Evolutionary conservation across 176 grass and related monocot genomes (phyloP).

Genomic region (Pontederia paniculata): DNA sequence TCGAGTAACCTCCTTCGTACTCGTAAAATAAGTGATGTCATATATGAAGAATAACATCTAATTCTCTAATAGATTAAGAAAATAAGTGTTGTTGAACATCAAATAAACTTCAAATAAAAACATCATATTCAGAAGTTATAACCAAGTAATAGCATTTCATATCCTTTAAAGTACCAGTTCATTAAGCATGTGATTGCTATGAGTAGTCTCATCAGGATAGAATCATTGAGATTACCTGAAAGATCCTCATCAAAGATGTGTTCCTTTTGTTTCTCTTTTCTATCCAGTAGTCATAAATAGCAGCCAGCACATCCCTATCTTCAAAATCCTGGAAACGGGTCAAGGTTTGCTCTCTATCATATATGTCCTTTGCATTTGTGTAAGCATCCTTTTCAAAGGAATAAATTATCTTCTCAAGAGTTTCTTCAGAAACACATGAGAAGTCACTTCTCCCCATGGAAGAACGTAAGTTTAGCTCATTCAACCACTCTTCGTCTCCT

Average conservation of each 20-base stretch:
- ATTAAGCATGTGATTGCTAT: neutral
- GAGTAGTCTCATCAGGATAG: neutral
- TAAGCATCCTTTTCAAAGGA: slow-evolving; percentile 74
- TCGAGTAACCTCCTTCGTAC: no score
- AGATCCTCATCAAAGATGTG: slow-evolving; percentile 49
- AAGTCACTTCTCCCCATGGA: slow-evolving; percentile 13
- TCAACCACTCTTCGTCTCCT: slow-evolving; percentile 66
- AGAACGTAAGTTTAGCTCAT: slow-evolving; percentile 23
- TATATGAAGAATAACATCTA: no score
- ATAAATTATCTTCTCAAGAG: slow-evolving; percentile 76
- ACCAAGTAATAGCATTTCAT: no score
- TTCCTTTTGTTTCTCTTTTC: slow-evolving; percentile 43
- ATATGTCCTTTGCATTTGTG: slow-evolving; percentile 28
- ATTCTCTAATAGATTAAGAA: no score
- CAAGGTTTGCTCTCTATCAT: slow-evolving; percentile 34
- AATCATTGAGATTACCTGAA: slow-evolving; percentile 53
- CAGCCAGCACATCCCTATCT: slow-evolving; percentile 31
- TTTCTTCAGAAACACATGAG: slow-evolving; percentile 31
- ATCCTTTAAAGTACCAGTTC: neutral
- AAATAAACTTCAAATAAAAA: no score
- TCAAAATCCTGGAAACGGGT: slow-evolving; percentile 38
- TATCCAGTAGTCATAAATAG: slow-evolving; percentile 61
- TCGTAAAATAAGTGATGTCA: no score
- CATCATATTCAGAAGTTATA: no score
- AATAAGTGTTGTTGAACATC: no score